Evolutionary conservation across 176 grass and related monocot genomes (phyloP).

Genomic region (Dendrocalamus sinicus): DNA sequence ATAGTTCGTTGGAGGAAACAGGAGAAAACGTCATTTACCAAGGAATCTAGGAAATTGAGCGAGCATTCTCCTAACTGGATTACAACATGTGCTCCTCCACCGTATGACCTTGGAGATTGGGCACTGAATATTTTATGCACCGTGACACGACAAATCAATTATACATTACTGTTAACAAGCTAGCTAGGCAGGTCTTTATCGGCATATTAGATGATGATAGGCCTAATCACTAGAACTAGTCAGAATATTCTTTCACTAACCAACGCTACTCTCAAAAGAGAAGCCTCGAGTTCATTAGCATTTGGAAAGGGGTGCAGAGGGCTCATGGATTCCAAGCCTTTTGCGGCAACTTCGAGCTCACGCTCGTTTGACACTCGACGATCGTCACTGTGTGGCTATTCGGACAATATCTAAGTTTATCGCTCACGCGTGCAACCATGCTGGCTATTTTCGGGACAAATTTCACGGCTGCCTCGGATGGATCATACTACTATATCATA

Average conservation of each 20-base stretch:
- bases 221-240: no score
- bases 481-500: conserved; percentile 16
- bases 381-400: conserved; percentile 4
- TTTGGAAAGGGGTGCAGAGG: background rate
- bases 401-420: background rate
- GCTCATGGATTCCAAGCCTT: conserved; percentile 9
- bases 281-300: conserved; percentile 9
- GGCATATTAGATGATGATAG: no score
- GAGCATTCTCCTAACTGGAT: no score
- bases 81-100: no score
- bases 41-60: no score
- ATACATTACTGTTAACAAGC: no score
- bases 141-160: no score
- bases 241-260: background rate
- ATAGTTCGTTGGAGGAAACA: no score
- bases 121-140: no score
- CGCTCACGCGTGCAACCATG: conserved; percentile 32
- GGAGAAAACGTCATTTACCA: no score
- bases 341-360: conserved; percentile 3
- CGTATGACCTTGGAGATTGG: no score
- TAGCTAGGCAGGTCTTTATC: no score
- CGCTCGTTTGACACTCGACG: background rate
- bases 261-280: background rate
- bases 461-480: conserved; percentile 8
- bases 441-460: conserved; percentile 10